phyloP scores from a whole-genome alignment of 441 rosid species.

The Eruca vesicaria region DNA sequence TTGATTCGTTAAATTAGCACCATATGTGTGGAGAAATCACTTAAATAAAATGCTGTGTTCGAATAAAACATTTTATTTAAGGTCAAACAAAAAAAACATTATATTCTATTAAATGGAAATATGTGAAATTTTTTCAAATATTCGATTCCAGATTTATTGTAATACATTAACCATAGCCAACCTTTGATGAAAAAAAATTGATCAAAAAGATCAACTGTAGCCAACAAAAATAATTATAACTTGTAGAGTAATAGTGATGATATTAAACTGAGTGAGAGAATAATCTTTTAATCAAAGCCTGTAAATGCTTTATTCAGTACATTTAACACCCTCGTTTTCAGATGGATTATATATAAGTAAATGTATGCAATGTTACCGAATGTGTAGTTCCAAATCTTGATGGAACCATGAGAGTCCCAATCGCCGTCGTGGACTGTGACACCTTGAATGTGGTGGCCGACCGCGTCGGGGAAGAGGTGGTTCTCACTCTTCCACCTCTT shows the following conservation, averaged over 20 bases:
- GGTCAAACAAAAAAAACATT: no score
- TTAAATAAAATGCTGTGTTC: background rate
- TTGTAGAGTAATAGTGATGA: background rate
- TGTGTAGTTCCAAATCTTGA: constrained; percentile 32
- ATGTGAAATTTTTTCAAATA: no score
- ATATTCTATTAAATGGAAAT: no score
- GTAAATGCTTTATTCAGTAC: background rate
- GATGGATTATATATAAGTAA: background rate
- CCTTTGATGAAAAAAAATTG: no score
- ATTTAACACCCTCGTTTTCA: no score
- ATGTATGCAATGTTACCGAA: constrained; percentile 23
- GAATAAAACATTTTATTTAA: background rate
- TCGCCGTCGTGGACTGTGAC: constrained; percentile 32
- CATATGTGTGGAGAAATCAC: no score
- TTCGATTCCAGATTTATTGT: background rate
- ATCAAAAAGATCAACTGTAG: no score
- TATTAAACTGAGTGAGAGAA: background rate
- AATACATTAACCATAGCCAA: background rate
- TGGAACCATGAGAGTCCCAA: constrained; percentile 34
- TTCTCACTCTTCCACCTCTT: constrained; percentile 29
- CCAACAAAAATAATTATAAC: no score
- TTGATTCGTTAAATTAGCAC: constrained; percentile 1
- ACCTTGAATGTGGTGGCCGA: no score
- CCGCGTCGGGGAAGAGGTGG: constrained; percentile 34
- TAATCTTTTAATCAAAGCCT: background rate